Evolutionary conservation across 2,329 filamentous ascomycete genomes (phyloP).

Genomic region (Calonectria leucothoes): DNA sequence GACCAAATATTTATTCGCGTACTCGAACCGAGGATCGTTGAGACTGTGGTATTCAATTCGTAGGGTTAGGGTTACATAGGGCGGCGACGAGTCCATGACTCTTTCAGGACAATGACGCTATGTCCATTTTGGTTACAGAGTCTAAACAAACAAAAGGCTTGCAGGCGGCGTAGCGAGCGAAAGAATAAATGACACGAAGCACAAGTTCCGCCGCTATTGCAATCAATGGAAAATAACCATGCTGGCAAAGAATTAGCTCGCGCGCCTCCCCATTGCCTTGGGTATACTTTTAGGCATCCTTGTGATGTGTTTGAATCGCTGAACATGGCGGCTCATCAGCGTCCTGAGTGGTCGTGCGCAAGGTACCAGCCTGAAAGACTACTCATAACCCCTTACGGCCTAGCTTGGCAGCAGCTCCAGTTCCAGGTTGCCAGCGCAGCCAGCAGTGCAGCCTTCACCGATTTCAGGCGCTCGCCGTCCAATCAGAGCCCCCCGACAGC

Average conservation of each 20-base stretch:
- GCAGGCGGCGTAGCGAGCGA: background rate
- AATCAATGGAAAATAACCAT: background rate
- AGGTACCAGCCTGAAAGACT: constrained; percentile 13
- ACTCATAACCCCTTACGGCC: constrained; percentile 4
- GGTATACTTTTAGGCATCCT: background rate
- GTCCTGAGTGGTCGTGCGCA: background rate
- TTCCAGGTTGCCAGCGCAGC: constrained; percentile 38
- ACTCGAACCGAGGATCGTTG: background rate
- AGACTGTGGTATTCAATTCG: background rate
- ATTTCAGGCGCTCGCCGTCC: constrained; percentile 23
- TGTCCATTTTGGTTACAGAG: background rate
- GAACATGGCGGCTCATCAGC: background rate
- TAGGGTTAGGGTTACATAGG: constrained; percentile 2
- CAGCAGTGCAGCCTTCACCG: constrained; percentile 32
- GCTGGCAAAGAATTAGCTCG: background rate
- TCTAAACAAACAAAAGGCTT: background rate
- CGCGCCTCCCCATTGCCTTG: background rate
- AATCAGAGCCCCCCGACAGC: constrained; percentile 32
- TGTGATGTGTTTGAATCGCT: background rate
- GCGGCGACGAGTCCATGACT: background rate
- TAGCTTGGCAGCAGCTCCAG: constrained; percentile 18
- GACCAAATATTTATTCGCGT: background rate
- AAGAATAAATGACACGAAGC: background rate
- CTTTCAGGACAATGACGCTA: background rate
- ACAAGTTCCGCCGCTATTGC: background rate